These are phyloP conservation scores for Eucommia ulmoides DNA, from an alignment of 257 asterid species.

Conservation along the genomic window DNA sequence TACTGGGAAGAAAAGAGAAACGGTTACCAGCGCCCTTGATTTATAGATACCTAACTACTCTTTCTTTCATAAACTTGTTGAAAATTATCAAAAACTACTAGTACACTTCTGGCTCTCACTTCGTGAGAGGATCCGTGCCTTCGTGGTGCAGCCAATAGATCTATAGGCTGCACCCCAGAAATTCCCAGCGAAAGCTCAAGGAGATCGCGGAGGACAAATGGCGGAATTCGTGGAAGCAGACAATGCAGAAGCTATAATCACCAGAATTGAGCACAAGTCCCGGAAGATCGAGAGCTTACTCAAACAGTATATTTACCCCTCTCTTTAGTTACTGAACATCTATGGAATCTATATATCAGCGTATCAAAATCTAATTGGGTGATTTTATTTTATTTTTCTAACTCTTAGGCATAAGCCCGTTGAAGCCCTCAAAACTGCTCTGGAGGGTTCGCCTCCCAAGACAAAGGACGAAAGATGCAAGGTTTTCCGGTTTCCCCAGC, in stretches of 20 bases:
- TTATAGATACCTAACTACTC: too few relatives aligned
- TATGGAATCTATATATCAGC: not conserved
- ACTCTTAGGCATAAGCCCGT: slow-evolving; percentile 97
- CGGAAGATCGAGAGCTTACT: slow-evolving; percentile 97
- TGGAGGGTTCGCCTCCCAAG: slow-evolving; percentile 90
- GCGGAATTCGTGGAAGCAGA: slow-evolving; percentile 67
- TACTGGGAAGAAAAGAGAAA: too few relatives aligned
- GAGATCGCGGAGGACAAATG: too few relatives aligned
- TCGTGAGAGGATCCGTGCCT: too few relatives aligned
- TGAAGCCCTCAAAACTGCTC: slow-evolving; percentile 93
- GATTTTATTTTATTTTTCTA: too few relatives aligned
- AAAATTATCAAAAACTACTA: too few relatives aligned
- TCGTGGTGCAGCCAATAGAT: too few relatives aligned
- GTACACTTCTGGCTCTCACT: too few relatives aligned
- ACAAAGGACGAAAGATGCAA: slow-evolving; percentile 97
- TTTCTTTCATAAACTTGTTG: too few relatives aligned
- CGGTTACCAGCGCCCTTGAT: too few relatives aligned
- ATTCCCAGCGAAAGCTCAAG: too few relatives aligned
- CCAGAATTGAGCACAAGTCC: slow-evolving; percentile 89
- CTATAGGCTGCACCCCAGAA: too few relatives aligned
- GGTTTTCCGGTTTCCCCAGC: slow-evolving; percentile 23
- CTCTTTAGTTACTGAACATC: not conserved
- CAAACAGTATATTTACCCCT: slow-evolving; percentile 44
- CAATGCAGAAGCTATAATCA: slow-evolving; percentile 77
- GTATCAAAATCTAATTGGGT: not conserved